Base-by-base conservation (phyloP, 2,329 filamentous ascomycete genomes). In the Xylariaceae sp. region DNA sequence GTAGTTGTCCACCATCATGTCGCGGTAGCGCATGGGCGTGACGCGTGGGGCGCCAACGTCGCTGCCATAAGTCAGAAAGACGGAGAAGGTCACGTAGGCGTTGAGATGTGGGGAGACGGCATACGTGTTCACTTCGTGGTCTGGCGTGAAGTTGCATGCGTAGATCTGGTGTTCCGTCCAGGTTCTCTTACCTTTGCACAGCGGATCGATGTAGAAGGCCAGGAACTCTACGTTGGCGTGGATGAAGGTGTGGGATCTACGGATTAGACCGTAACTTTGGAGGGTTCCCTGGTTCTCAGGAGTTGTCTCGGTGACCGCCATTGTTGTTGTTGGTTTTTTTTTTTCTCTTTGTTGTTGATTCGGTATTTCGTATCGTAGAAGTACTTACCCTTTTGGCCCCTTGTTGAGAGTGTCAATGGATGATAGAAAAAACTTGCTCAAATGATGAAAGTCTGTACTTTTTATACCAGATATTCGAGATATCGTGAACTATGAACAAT, bases 1-100 rank as follows among this genome's bases (percentile, higher is more conserved):
- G 30, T 62, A 60, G 45, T 58, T 65, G 39, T 62, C 61, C 4
- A 65, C 53, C 53, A 65, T 55, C 54, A 65, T 64, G 23, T 66
- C 59, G 1, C 54, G 57, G 45, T 62, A 54, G 1, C 47, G 48
- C 64, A 65, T 66, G 0, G 17, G 23, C 1, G 61, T 60, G 1
- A 48, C 1, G 23, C 64, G 55, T 4, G n/a, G 1, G 9, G 47
- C 37, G 11, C 42, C 56, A n/a, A 51, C 13, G 0, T 37, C 10
- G 2, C 57, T 52, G 8, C n/a, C 52, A 0, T n/a, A 2, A 2
- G 51, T 55, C 10, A 63, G 45, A 11, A 42, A 49, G 13, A 57
- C 51, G 11, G 4, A 30, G 2, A 42, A 1, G 11, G 59, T 64
- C 5, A 65, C 13, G 37, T 66, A 64, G 10, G 58, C 55, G 1